Conservation (phyloP, 352 stramenopile species). For the Heterotrichella gracilis region DNA sequence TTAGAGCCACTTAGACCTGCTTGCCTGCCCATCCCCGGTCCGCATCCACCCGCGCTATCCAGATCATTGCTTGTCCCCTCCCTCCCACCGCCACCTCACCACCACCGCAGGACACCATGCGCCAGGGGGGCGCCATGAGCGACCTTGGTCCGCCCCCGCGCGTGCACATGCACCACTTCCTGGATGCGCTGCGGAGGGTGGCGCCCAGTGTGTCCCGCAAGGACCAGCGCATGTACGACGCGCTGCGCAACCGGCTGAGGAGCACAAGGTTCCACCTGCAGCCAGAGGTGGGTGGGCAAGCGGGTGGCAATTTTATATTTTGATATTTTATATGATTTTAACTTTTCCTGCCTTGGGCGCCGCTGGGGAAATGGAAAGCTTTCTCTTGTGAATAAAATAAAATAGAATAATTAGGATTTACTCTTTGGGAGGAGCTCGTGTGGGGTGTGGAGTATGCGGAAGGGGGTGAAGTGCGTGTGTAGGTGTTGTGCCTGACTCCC, state of each 20-base stretch:
- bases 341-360: too few relatives aligned
- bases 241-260: background rate
- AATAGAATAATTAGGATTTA: too few relatives aligned
- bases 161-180: background rate
- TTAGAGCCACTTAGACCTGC: background rate
- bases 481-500: too few relatives aligned
- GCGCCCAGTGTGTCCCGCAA: background rate
- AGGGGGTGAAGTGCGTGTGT: too few relatives aligned
- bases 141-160: background rate
- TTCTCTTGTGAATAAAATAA: too few relatives aligned
- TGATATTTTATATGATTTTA: too few relatives aligned
- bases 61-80: background rate
- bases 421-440: too few relatives aligned
- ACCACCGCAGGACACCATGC: background rate
- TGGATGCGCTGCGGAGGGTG: background rate
- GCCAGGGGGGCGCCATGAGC: background rate
- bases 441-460: too few relatives aligned
- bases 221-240: constrained; percentile 14
- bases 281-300: too few relatives aligned
- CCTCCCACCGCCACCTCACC: background rate
- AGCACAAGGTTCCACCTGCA: too few relatives aligned
- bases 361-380: too few relatives aligned
- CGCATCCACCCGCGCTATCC: background rate
- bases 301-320: too few relatives aligned
- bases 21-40: background rate